phyloP scores from a whole-genome alignment of 352 stramenopile species.

The Phytopythium chamaehyphon region DNA sequence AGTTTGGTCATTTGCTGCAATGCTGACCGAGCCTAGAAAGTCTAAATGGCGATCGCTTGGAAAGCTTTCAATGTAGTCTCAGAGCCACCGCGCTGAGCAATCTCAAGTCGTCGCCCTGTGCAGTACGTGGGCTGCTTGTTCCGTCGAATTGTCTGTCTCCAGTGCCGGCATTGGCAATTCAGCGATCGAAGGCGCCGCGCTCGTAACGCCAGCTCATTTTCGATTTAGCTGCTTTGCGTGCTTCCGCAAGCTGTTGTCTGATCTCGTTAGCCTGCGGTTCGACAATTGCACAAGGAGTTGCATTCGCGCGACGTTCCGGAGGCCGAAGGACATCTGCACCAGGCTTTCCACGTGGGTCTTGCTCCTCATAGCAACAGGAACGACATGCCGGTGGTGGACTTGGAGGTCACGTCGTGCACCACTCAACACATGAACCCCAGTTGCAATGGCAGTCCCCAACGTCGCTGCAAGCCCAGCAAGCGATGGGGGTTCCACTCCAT shows the following conservation, averaged over 20 bases:
- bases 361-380: constrained; percentile 13
- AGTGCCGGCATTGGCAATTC: too few species aligned
- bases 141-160: too few species aligned
- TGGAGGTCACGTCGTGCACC: constrained; percentile 1
- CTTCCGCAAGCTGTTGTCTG: constrained; percentile 42
- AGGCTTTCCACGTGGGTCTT: neutral
- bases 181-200: too few species aligned
- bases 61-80: too few species aligned
- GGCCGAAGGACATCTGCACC: constrained; percentile 38
- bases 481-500: constrained; percentile 1
- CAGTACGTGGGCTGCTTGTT: too few species aligned
- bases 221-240: too few species aligned
- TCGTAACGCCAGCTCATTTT: too few species aligned
- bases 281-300: constrained; percentile 55
- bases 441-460: constrained; percentile 8
- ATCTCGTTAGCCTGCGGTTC: constrained; percentile 50
- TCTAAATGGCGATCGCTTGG: too few species aligned
- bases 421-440: constrained; percentile 16
- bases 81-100: too few species aligned
- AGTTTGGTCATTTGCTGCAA: too few species aligned
- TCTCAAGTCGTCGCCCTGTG: too few species aligned
- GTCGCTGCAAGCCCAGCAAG: neutral
- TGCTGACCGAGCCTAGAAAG: too few species aligned
- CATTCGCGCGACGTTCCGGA: constrained; percentile 42
- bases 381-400: neutral